Conservation (phyloP, 495 filamentous ascomycete species). For the Tuber microsphaerosporum region DNA sequence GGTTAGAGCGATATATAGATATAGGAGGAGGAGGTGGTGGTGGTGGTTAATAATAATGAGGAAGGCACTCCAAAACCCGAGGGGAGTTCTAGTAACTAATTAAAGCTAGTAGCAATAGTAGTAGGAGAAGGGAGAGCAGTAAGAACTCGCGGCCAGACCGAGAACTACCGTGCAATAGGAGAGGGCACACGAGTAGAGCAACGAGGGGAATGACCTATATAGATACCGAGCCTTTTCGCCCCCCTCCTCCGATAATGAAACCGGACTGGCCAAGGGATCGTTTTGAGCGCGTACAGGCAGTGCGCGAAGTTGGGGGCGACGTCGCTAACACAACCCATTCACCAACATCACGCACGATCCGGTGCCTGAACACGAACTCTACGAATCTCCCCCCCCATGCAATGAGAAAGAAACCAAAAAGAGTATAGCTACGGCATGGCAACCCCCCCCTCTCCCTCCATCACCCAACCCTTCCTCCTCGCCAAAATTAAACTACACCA, state of each 20-base stretch:
- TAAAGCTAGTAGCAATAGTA: background rate
- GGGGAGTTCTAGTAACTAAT: background rate
- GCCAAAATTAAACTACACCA: background rate
- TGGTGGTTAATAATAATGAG: background rate
- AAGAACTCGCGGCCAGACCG: background rate
- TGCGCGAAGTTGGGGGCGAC: slow-evolving; percentile 21
- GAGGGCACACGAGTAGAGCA: slow-evolving; percentile 11
- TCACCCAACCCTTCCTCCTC: background rate
- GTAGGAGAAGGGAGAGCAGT: background rate
- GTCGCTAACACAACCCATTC: slow-evolving; percentile 25
- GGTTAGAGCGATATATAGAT: background rate
- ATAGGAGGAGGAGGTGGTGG: background rate
- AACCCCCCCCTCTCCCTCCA: background rate
- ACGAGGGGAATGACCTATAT: slow-evolving; percentile 24
- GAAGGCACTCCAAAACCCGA: background rate
- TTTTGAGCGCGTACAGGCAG: slow-evolving; percentile 21
- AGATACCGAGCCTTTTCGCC: slow-evolving; percentile 28
- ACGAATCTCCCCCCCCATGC: too few species aligned
- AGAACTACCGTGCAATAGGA: background rate
- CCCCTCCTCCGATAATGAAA: slow-evolving; percentile 22
- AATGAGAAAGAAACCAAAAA: background rate
- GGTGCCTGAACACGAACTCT: slow-evolving; percentile 1
- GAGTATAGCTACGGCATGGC: background rate
- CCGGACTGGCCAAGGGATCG: slow-evolving; percentile 12
- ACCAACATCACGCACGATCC: slow-evolving; percentile 2